Base-by-base conservation (phyloP, 2,329 filamentous ascomycete genomes). In the Fusarium torulosum region DNA sequence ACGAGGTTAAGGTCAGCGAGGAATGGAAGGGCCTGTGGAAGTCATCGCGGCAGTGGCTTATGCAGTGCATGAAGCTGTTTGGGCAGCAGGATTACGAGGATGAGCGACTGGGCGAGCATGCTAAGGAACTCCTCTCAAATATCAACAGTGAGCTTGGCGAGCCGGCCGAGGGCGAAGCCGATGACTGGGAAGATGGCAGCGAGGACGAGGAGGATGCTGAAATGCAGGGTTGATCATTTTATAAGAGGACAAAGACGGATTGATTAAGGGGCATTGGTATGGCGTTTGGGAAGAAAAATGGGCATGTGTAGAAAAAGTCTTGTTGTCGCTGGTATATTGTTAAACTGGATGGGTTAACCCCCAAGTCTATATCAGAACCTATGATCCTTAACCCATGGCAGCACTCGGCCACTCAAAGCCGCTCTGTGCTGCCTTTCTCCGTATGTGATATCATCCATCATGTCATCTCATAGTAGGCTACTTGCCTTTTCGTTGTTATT, bases 11-110 rank as follows among this genome's bases (percentile, higher is more conserved):
- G 14, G 72, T 72, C 6, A 82, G 82, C 38, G 83, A 87, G 45
- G 82, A 83, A 46, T 87, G 88, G 80, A 86, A 86, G 69, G 82
- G 85, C 1, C 85, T 88, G 7, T 89, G 93, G 84, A 87, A 87
- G 56, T 90, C 92, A 17, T 92, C 93, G 73, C 87, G 92, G 54
- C 89, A 91, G 74, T 97, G 94, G 93, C 83, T 98, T 45, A 89
- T 88, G 58, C 92, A 91, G 74, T 92, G 93, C 75, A 82, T 96
- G 67, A 89, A 89, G 75, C 85, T 97, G n/a, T 98, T 92, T 77
- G 82, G 87, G 38, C 76, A 86, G 72, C 86, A 96, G 72, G 89
- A 95, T 52, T 98, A 97, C 76, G 94, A 96, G 76, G 93, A 96
- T 70, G 91, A 93, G 63, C 84, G 91, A 67, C 81, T 96, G 25